These are phyloP conservation scores for Bothriochloa decipiens DNA, from an alignment of 176 grass and related monocot genomes.

Conservation along the genomic window DNA sequence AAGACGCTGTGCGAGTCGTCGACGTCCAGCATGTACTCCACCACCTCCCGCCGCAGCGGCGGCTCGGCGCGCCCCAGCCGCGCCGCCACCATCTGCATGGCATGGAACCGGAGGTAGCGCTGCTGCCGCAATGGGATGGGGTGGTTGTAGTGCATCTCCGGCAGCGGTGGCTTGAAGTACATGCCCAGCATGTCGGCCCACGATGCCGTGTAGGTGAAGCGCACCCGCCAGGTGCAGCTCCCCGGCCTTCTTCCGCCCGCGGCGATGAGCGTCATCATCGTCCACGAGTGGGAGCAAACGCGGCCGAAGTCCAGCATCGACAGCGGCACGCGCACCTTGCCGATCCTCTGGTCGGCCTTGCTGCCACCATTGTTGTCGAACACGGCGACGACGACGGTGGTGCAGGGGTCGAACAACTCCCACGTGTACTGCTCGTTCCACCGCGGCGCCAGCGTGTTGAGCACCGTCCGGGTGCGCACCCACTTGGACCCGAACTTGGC, in stretches of 20 bases:
- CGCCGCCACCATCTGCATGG: slow-evolving; percentile 59
- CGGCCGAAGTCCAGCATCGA: slow-evolving; percentile 54
- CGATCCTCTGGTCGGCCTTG: slow-evolving; percentile 47
- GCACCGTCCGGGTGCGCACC: slow-evolving; percentile 71
- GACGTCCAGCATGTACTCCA: slow-evolving; percentile 90
- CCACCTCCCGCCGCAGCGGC: slow-evolving; percentile 63
- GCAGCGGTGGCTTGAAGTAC: slow-evolving; percentile 64
- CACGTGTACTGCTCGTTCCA: slow-evolving; percentile 97
- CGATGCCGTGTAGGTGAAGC: slow-evolving; percentile 71
- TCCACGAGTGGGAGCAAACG: slow-evolving; percentile 69
- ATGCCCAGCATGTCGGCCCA: slow-evolving; percentile 72
- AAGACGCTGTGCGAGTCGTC: slow-evolving; percentile 58
- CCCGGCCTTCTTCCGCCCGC: slow-evolving; percentile 63
- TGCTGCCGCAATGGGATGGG: slow-evolving; percentile 62
- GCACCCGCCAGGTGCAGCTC: slow-evolving; percentile 72
- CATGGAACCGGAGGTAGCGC: slow-evolving; percentile 55
- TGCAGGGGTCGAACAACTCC: slow-evolving; percentile 89
- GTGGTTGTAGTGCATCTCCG: slow-evolving; percentile 74
- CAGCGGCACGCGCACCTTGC: slow-evolving; percentile 71
- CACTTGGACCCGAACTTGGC: slow-evolving; percentile 86
- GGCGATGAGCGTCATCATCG: slow-evolving; percentile 48
- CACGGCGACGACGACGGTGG: slow-evolving; percentile 61
- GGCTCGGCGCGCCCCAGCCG: slow-evolving; percentile 52
- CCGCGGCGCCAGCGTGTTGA: slow-evolving; percentile 33
- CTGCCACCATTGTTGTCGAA: slow-evolving; percentile 58